Percentiles rank a stretch among this genome's conserved stretches.
These are phyloP conservation scores for Tolypocladium sp. DNA, from an alignment of 2,329 filamentous ascomycete genomes.

Conservation along the genomic window DNA sequence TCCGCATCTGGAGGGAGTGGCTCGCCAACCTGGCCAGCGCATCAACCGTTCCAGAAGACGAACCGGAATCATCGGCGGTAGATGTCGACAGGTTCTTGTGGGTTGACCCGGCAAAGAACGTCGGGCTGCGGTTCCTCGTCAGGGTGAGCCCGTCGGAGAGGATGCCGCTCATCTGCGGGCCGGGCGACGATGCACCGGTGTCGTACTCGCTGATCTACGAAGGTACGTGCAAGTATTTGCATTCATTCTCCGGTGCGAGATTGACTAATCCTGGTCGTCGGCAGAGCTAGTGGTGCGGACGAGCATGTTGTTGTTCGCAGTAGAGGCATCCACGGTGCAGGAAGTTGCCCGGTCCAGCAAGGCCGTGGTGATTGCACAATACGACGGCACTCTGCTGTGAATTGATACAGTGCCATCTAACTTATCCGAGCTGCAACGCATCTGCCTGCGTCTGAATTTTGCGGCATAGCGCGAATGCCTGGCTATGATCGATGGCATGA, in stretches of 20 bases:
- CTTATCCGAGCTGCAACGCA: background rate
- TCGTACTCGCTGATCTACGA: constrained; percentile 64
- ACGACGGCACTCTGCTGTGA: background rate
- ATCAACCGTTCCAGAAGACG: background rate
- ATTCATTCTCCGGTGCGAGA: background rate
- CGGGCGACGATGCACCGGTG: constrained; percentile 56
- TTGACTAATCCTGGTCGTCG: constrained; percentile 5
- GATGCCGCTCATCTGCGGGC: constrained; percentile 44
- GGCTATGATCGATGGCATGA: background rate
- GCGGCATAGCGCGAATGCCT: background rate
- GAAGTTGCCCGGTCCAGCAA: constrained; percentile 53
- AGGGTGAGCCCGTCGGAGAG: constrained; percentile 20
- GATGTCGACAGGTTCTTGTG: constrained; percentile 45
- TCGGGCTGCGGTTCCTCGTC: constrained; percentile 62
- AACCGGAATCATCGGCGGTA: background rate
- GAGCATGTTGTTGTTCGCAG: constrained; percentile 50
- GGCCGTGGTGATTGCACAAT: constrained; percentile 51
- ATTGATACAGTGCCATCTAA: background rate
- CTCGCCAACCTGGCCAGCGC: constrained; percentile 34
- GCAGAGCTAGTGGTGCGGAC: constrained; percentile 61
- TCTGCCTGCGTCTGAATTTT: background rate
- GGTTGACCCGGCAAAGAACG: constrained; percentile 52
- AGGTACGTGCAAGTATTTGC: constrained; percentile 37
- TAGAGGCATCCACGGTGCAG: constrained; percentile 56
- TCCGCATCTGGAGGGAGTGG: constrained; percentile 68